These are phyloP conservation scores for Waltergamsia citrina DNA, from an alignment of 2,329 filamentous ascomycete genomes.

Conservation along the genomic window DNA sequence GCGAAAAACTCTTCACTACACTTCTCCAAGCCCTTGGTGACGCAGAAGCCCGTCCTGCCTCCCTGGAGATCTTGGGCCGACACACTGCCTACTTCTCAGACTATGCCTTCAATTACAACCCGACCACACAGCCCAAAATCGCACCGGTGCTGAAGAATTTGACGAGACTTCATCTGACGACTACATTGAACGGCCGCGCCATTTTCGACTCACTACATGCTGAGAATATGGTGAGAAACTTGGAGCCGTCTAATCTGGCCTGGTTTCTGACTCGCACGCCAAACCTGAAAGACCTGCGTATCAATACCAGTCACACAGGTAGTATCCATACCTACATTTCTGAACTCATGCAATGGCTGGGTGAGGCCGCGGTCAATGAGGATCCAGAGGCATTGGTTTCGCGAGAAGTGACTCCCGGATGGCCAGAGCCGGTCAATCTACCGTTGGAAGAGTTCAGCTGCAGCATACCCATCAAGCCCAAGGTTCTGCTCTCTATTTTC, in stretches of 20 bases:
- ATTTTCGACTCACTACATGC: not conserved
- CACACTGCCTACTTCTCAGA: slow-evolving; percentile 20
- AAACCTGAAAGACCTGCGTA: slow-evolving; percentile 40
- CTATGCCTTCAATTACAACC: slow-evolving; percentile 35
- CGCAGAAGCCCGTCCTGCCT: slow-evolving; percentile 23
- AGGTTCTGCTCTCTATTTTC: slow-evolving; percentile 25
- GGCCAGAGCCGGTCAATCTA: slow-evolving; percentile 14
- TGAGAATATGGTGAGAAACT: not conserved
- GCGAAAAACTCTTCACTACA: slow-evolving; percentile 20
- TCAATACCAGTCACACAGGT: slow-evolving; percentile 26
- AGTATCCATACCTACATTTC: slow-evolving; percentile 7
- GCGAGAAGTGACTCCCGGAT: too few relatives aligned
- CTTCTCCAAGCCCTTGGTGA: slow-evolving; percentile 31
- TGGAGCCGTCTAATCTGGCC: slow-evolving; percentile 11
- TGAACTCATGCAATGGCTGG: slow-evolving; percentile 27
- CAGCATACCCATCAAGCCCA: slow-evolving; percentile 22
- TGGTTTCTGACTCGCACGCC: slow-evolving; percentile 27
- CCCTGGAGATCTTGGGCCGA: slow-evolving; percentile 38
- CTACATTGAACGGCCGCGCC: not conserved
- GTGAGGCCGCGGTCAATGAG: slow-evolving; percentile 9
- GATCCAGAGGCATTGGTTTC: not conserved
- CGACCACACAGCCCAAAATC: slow-evolving; percentile 23
- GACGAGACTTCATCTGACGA: slow-evolving; percentile 26
- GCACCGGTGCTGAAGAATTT: slow-evolving; percentile 32
- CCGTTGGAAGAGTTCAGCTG: slow-evolving; percentile 32